Conservation (phyloP, 2,329 filamentous ascomycete species). For the Calonectria ilicicola region DNA sequence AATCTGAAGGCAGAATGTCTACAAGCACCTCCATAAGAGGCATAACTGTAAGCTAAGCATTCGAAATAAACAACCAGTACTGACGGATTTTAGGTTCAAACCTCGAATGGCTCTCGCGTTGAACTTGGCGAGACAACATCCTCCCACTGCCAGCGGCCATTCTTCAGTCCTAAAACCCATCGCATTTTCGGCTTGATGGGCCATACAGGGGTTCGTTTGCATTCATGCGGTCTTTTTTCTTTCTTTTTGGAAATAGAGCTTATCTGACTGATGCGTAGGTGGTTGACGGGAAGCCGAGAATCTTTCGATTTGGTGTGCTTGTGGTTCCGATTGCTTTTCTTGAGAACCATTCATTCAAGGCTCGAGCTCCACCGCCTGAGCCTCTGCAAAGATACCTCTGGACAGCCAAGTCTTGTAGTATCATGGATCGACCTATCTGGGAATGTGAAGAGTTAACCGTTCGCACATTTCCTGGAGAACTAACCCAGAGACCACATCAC, state of each 20-base stretch:
- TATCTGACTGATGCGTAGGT: not conserved
- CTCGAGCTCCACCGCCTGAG: not conserved
- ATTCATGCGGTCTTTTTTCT: fast-evolving
- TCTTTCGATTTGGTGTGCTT: not conserved
- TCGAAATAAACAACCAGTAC: not conserved
- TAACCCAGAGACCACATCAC: not conserved
- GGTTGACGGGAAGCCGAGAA: not conserved
- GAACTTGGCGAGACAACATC: not conserved
- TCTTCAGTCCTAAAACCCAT: not conserved
- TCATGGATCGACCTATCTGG: not conserved
- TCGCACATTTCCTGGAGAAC: not conserved
- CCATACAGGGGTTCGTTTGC: not conserved
- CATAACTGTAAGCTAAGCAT: not conserved
- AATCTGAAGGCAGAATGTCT: not conserved
- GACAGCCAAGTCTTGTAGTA: not conserved
- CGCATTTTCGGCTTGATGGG: not conserved
- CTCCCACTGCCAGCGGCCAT: not conserved
- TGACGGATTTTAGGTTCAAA: not conserved
- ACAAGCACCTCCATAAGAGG: not conserved
- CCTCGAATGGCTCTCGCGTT: not conserved
- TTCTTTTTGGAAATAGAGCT: too few relatives aligned
- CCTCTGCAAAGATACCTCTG: not conserved
- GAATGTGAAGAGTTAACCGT: not conserved
- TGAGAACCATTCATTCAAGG: not conserved
- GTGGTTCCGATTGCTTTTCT: not conserved